Evolutionary conservation across 2,329 filamentous ascomycete genomes (phyloP), one percentile per base, ranked within the genome.

Genomic region (Penicillium sp.): DNA sequence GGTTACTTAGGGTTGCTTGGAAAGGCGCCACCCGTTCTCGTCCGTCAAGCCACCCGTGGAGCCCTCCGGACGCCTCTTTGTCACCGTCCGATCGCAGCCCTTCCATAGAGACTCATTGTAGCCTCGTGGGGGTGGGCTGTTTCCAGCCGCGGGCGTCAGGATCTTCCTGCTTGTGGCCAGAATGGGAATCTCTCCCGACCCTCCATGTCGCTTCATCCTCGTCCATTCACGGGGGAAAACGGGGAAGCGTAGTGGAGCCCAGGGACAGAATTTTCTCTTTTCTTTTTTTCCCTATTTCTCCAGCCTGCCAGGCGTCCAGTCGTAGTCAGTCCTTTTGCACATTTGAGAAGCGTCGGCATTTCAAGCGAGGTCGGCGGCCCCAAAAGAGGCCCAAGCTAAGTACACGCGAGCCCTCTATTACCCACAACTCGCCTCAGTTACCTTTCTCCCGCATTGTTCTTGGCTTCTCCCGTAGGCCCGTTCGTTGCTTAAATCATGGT

Each of bases 31-130:
- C 50, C 50, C 50, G 50, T 52, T 52, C 50, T 52, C 37, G 50
- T 41, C 50, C 50, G 22, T 52, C 50, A 52, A 52, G 50, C 50
- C 50, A 52, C 50, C 50, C 50, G 50, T 51, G 50, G 50, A 36
- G 22, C 50, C 50, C 14, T 27, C 50, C 37, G 50, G 50, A 35
- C 50, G 50, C 50, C 50, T 41, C 50, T 41, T 52, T 52, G 37
- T 52, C 50, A 52, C 50, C 37, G 37, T 19, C 50, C 50, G 50
- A 52, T 52, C 49, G 14, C 35, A 39, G 19, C 33, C 35, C 35
- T 36, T 22, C 49, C 35, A 51, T 22, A 16, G 14, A 31, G 6
- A 2, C 41, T 13, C 18, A 36, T 22, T 37, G 49, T 31, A 43
- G 50, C 50, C 50, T 52, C 50, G 50, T 52, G 50, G 50, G 36